Base-by-base conservation (phyloP, 805 yeast species). In the Cyberlindnera mycetangii region DNA sequence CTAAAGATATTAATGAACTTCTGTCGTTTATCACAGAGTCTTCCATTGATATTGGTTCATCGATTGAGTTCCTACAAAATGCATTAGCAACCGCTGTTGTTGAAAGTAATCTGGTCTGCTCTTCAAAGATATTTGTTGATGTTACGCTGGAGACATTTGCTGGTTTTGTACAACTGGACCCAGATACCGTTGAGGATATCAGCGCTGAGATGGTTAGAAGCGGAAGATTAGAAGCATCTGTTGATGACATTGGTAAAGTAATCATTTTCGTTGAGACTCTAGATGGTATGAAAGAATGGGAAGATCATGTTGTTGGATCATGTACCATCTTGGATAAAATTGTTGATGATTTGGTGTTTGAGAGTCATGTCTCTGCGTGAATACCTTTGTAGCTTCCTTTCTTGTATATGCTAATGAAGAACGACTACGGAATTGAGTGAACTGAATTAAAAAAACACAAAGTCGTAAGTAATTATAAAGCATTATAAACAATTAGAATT, bases 221-320 rank as follows among this genome's bases (percentile, higher is more conserved):
- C 11, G 44, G 41, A 5, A 37, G 49, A 22, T 15, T 58, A 6
- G 31, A 45, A 32, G 61, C 59, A 7, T 45, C 45, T 6, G 43
- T 59, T 33, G 64, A 59, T 47, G 62, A 59, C 33, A 48, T 59
- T 19, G 44, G 32, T 14, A 42, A 51, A 16, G 32, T 53, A 2
- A 45, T 59, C 5, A 45, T 51, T 17, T 59, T 56, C 25, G 33
- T 33, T 2, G 17, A 25, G 5, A n/a, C 19, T 10, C 43, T 22
- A 7, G 28, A 35, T 35, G 30, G 49, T 2, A 32, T 53, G 12
- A 24, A 47, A 7, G 45, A 48, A 9, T 59, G 64, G 64, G 44
- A 55, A 20, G 41, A 46, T 10, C 62, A 59, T 43, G 52, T 59
- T 11, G 44, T 50, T 16, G 53, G 50, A 3, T 39, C 51, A 10